Conservation (phyloP, 768 basidiomycete genomes). For the Bullera alba region DNA sequence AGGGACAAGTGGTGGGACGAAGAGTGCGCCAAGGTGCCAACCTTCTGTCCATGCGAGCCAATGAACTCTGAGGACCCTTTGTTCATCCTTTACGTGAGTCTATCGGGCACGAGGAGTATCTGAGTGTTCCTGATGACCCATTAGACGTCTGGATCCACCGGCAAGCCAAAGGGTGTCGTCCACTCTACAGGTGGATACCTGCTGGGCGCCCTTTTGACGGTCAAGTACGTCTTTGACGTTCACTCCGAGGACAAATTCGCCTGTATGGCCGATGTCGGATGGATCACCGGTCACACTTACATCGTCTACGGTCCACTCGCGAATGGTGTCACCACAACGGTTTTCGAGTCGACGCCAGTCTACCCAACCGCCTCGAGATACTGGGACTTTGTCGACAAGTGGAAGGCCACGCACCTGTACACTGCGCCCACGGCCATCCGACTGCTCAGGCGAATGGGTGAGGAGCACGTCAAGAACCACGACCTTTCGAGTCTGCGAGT, state of each 20-base stretch:
- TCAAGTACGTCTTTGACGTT: conserved; percentile 96
- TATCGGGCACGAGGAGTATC: conserved; percentile 9
- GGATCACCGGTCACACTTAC: conserved; percentile 97
- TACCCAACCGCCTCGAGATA: conserved; percentile 94
- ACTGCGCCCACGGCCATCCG: conserved; percentile 60
- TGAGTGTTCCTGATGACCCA: conserved; percentile 4
- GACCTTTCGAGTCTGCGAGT: conserved; percentile 78
- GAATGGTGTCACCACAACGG: conserved; percentile 51
- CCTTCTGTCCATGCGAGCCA: conserved; percentile 78
- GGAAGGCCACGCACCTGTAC: conserved; percentile 94
- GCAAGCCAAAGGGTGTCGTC: conserved; percentile 95
- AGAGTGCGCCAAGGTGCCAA: conserved; percentile 71
- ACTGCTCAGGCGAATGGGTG: conserved; percentile 74
- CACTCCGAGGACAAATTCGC: conserved; percentile 94
- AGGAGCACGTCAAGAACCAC: conserved; percentile 72
- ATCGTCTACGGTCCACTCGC: conserved; percentile 88
- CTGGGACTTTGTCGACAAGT: conserved; percentile 90
- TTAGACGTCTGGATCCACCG: conserved; percentile 88
- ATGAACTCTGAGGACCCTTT: conserved; percentile 93
- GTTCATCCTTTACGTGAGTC: conserved; percentile 92
- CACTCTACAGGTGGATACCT: conserved; percentile 61
- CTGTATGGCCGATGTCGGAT: conserved; percentile 98
- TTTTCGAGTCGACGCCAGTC: conserved; percentile 94
- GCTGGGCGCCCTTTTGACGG: conserved; percentile 79
- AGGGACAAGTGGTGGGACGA: conserved; percentile 97